phyloP scores from a whole-genome alignment of 306 rosid species.

The Fragaria nilgerrensis region DNA sequence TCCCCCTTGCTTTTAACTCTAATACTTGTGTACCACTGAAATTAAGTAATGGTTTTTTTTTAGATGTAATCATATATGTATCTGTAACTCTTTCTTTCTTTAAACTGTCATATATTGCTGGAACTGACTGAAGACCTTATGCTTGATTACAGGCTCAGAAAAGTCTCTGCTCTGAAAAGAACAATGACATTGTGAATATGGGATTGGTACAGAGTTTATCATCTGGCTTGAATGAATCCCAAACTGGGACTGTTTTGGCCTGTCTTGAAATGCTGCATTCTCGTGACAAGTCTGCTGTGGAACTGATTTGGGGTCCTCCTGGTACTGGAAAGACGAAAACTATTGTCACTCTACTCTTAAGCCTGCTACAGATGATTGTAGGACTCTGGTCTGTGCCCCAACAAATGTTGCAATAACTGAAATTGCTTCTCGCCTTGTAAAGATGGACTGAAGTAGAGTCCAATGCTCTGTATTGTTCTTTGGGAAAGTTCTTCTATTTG shows the following conservation, averaged over 20 bases:
- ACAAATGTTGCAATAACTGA: slow-evolving; percentile 71
- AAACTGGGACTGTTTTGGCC: slow-evolving; percentile 44
- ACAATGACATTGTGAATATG: not conserved
- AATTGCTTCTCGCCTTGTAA: slow-evolving; percentile 55
- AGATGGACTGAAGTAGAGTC: slow-evolving; percentile 35
- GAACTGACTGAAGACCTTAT: too few relatives aligned
- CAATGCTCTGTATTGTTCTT: slow-evolving; percentile 28
- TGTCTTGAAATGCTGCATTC: slow-evolving; percentile 41
- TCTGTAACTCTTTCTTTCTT: too few relatives aligned
- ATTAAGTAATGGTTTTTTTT: too few relatives aligned
- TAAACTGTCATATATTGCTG: too few relatives aligned
- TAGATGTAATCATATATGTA: too few relatives aligned
- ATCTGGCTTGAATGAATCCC: slow-evolving; percentile 52
- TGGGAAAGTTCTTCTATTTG: slow-evolving; percentile 70
- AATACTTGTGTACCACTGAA: too few relatives aligned
- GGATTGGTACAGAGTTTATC: slow-evolving; percentile 12
- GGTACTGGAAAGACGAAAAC: slow-evolving; percentile 83
- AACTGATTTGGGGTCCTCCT: slow-evolving; percentile 88
- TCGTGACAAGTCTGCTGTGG: slow-evolving; percentile 33
- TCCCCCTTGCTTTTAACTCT: too few relatives aligned
- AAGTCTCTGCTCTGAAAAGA: slow-evolving; percentile 11
- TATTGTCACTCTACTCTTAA: slow-evolving; percentile 39
- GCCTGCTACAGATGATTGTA: slow-evolving; percentile 41
- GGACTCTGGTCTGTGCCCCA: slow-evolving; percentile 70
- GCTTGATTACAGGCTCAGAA: slow-evolving; percentile 36